Base-by-base conservation (phyloP, 2,329 filamentous ascomycete species). In the Thyridium curvatum region DNA sequence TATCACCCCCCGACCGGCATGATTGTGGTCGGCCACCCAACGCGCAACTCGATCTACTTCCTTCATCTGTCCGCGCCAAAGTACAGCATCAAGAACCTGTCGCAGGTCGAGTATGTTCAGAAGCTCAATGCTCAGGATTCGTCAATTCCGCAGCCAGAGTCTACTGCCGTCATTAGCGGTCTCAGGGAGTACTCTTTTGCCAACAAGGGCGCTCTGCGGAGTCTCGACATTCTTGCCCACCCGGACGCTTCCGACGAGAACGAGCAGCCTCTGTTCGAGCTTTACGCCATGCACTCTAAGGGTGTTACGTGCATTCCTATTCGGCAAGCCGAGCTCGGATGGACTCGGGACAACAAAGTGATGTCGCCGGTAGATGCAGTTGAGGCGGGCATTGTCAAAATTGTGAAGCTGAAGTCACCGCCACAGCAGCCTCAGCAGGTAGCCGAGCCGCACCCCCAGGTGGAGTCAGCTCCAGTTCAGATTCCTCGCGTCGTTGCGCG, bases 281-380 rank as follows among this genome's bases (percentile, higher is more conserved):
- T 98, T 9, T 98, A 98, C 58, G 85, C 88, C 26, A 94, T 96
- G 84, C 91, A 98, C 61, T 96, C 93, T 10, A 94, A 89, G 65
- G 93, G 93, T 44, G 89, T 97, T n/a, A 90, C 90, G 14, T 91
- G 86, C 52, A 60, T 97, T 38, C 82, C 81, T 46, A 80, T 98
- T 58, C 91, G 85, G 59, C 87, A 91, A 57, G 79, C 82, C 37
- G 91, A 97, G 61, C 71, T 98, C 35, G 93, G 94, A 21, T 97
- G 90, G 90, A 84, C 83, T 50, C 78, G 80, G 50, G 87, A 96
- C 45, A 91, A 89, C 63, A 94, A 94, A 68, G 86, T 94, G 38
- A 69, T 95, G 30, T 69, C 82, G 39, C 74, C 84, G 0, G 77
- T 93, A 30, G 82, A 94, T 59, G 90, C 87, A 3, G 72, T 87